Evolutionary conservation across 2,329 filamentous ascomycete genomes (phyloP).

Genomic region (Monilinia aucupariae): DNA sequence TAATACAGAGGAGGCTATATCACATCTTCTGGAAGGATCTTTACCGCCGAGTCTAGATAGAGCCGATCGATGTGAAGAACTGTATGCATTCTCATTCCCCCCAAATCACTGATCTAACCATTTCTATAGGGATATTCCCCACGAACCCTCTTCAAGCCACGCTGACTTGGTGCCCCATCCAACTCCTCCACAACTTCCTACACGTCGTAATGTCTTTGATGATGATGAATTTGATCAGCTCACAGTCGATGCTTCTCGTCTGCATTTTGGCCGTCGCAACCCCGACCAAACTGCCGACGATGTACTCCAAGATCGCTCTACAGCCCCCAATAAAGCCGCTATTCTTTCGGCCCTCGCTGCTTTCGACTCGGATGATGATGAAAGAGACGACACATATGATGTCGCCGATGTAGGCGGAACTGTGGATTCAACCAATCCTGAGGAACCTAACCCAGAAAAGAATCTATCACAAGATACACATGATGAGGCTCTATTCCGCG

Average conservation of each 20-base stretch:
- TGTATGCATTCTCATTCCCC: constrained; percentile 25
- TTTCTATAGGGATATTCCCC: constrained; percentile 23
- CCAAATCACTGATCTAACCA: constrained; percentile 6
- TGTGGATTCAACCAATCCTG: constrained; percentile 61
- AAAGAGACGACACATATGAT: constrained; percentile 95
- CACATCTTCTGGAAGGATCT: constrained; percentile 73
- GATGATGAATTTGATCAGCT: constrained; percentile 74
- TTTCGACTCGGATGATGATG: constrained; percentile 92
- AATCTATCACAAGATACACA: constrained; percentile 43
- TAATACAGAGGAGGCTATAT: constrained; percentile 71
- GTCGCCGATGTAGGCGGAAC: constrained; percentile 85
- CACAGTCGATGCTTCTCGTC: constrained; percentile 55
- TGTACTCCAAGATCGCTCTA: constrained; percentile 59
- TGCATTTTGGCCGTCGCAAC: constrained; percentile 74
- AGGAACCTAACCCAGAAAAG: constrained; percentile 43
- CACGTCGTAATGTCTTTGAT: constrained; percentile 71
- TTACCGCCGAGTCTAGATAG: constrained; percentile 62
- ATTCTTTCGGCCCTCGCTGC: constrained; percentile 82
- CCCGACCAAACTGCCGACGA: constrained; percentile 63
- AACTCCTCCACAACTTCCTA: constrained; percentile 51
- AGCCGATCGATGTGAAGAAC: constrained; percentile 58
- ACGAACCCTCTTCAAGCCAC: constrained; percentile 27
- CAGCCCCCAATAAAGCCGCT: constrained; percentile 70
- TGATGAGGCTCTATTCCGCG: constrained; percentile 69
- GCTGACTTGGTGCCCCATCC: constrained; percentile 51